Base-by-base conservation (phyloP, 2,329 filamentous ascomycete genomes). In the Acrodontium crateriforme region DNA sequence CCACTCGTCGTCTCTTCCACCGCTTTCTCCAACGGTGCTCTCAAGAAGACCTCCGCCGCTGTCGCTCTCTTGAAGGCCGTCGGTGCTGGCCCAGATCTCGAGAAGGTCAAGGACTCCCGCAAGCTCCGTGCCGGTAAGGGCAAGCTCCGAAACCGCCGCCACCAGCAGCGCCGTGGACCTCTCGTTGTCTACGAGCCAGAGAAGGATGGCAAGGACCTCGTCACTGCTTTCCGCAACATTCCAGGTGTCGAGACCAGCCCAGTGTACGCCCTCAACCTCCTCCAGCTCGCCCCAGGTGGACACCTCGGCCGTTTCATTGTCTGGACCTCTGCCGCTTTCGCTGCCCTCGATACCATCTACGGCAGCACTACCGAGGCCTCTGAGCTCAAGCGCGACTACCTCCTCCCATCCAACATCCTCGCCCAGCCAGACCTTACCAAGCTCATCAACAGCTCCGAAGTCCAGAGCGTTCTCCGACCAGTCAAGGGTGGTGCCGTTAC, bases 101-200 rank as follows among this genome's bases (percentile, higher is more conserved):
- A 82, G 62, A 95, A 95, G 79, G 89, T 92, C 61, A 84, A 83
- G 71, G 74, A 73, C 59, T 92, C 85, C 60, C 82, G 82, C 71
- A 98, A 95, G 77, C 71, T 94, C 55, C 85, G 89, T 49, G 83
- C 89, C 50, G 89, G 89, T 62, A 95, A 98, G 80, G 89, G 89
- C 65, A 98, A 98, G 78, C 70, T 98, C 59, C 75, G 89, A 64
- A 83, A 82, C 62, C 87, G 89, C 60, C 85, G 89, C 55, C 78
- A 91, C 79, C 79, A 79, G 65, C 87, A 95, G 72, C 84, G 91
- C 62, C 91, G 89, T 59, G 91, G 89, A 50, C 89, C 89, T 54
- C 80, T 98, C 38, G 78, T 98, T 62, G 79, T 98, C 69, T 95
- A 94, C 75, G 80, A 91, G 71, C 79, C 85, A 50, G 81, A 85